These are phyloP conservation scores for Mariannaea elegans DNA, from an alignment of 2,329 filamentous ascomycete species.

Conservation along the genomic window DNA sequence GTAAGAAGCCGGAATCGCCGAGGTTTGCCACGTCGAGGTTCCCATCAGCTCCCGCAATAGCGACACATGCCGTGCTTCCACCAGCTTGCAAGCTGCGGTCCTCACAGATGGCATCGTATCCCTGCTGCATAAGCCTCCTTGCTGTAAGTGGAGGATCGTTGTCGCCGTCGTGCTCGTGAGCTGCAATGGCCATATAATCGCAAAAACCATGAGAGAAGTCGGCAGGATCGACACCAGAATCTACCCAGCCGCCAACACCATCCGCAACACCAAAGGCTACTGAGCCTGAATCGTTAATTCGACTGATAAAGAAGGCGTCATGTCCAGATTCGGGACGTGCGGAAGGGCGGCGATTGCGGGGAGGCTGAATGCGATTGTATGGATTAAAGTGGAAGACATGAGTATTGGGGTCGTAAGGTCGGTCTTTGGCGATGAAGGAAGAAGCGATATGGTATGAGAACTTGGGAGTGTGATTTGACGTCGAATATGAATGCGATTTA, in stretches of 20 bases:
- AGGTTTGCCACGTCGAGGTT: conserved; percentile 89
- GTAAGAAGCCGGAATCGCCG: conserved; percentile 92
- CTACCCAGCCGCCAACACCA: conserved; percentile 94
- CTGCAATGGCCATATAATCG: conserved; percentile 86
- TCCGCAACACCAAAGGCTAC: conserved; percentile 92
- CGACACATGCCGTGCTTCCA: conserved; percentile 93
- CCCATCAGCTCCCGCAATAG: conserved; percentile 76
- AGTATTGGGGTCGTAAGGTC: conserved; percentile 70
- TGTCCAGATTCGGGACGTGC: conserved; percentile 82
- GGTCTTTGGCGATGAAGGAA: conserved; percentile 78
- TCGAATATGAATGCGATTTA: conserved; percentile 36
- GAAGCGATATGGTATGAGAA: conserved; percentile 78
- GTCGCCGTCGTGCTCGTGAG: conserved; percentile 63
- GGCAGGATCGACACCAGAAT: conserved; percentile 90
- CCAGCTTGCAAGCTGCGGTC: conserved; percentile 81
- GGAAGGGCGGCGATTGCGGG: conserved; percentile 46
- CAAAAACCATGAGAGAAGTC: conserved; percentile 96
- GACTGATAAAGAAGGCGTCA: conserved; percentile 93
- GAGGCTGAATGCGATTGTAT: conserved; percentile 65
- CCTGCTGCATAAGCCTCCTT: conserved; percentile 78
- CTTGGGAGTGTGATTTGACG: conserved; percentile 39
- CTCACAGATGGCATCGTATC: conserved; percentile 82
- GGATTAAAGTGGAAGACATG: conserved; percentile 80
- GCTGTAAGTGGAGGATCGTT: conserved; percentile 61
- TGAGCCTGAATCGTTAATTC: conserved; percentile 74